These are phyloP conservation scores for Pythium brachiatum DNA, from an alignment of 352 stramenopile genomes.

Conservation along the genomic window DNA sequence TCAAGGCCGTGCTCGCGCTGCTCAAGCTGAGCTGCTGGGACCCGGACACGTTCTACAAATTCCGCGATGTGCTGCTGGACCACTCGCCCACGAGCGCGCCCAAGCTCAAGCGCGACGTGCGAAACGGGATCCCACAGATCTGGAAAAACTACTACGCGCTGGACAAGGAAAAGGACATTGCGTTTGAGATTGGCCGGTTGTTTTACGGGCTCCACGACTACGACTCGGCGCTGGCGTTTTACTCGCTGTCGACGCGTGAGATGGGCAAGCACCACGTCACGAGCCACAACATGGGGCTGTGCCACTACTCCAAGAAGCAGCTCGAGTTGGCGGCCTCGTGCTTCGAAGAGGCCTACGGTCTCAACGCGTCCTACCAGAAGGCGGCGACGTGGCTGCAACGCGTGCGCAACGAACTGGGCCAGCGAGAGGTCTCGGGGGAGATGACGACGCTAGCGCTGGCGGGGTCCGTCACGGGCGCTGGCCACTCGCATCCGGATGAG, in stretches of 20 bases:
- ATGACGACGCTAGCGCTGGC: background rate
- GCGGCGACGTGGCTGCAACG: conserved; percentile 79
- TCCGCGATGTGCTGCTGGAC: conserved; percentile 89
- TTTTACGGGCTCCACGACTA: conserved; percentile 94
- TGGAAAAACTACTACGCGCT: conserved; percentile 94
- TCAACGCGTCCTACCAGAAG: conserved; percentile 79
- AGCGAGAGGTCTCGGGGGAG: background rate
- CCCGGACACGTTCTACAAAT: conserved; percentile 96
- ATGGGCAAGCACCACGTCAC: conserved; percentile 95
- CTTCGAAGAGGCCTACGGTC: conserved; percentile 65
- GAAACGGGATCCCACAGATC: conserved; percentile 74
- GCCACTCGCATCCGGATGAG: conserved; percentile 21
- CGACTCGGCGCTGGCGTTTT: conserved; percentile 87
- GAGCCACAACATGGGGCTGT: conserved; percentile 95
- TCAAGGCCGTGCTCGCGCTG: conserved; percentile 88
- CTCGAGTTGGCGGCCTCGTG: conserved; percentile 54
- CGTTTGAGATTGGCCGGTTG: conserved; percentile 88
- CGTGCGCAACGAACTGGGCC: conserved; percentile 56
- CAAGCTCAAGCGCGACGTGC: conserved; percentile 84
- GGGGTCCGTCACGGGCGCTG: background rate
- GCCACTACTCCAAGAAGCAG: conserved; percentile 90
- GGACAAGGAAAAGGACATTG: conserved; percentile 92
- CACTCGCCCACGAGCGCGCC: conserved; percentile 60
- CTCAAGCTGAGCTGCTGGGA: conserved; percentile 93
- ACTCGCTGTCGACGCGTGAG: conserved; percentile 78